Evolutionary conservation across 1,139 yeast species (phyloP), one percentile per base, ranked within the genome.

Genomic region (Suhomyces coccinellae): DNA sequence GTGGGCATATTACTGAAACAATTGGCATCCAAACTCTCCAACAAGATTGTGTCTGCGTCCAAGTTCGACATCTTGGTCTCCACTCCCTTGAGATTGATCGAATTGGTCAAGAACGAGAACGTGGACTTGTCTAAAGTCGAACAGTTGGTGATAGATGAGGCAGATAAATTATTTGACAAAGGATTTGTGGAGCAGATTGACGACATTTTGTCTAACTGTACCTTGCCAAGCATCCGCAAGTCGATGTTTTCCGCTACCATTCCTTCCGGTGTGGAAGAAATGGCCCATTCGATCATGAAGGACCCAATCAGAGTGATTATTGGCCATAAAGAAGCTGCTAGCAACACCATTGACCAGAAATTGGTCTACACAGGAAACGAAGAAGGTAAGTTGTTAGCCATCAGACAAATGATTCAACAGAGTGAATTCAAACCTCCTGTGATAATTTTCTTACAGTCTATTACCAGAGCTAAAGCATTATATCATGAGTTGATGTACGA

Each of bases 301-400:
- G 84, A 83, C 49, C 96, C 96, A 22, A 73, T 91, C 27, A 80
- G 98, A 62, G 81, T 93, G 28, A 86, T 93, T 52, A 84, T 93
- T 55, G 99, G 99, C 11, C 93, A 84, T 59, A 91, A 91, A 61
- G 97, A 93, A 65, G 96, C 96, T 11, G 99, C 98, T 1, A 85
- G 89, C 51, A 69, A 76, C 17, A 80, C 83, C 41, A 89, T 95
- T 57, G 93, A 89, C 40, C 99, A 95, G 65, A 81, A 82, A 58
- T 71, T 95, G 42, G 79, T 86, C 1, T 95, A 82, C 60, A 87
- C 97, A 44, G 99, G 99, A 45, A 87, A 83, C 53, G 99, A 95
- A 67, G 91, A 88, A 59, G 99, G 99, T 16, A 95, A 95, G 64
- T 71, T 95, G 17, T 74, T 93, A 44, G 99, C 96, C 0, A 83